phyloP scores from a whole-genome alignment of 176 grass and related monocot species.

The Oryza australiensis region DNA sequence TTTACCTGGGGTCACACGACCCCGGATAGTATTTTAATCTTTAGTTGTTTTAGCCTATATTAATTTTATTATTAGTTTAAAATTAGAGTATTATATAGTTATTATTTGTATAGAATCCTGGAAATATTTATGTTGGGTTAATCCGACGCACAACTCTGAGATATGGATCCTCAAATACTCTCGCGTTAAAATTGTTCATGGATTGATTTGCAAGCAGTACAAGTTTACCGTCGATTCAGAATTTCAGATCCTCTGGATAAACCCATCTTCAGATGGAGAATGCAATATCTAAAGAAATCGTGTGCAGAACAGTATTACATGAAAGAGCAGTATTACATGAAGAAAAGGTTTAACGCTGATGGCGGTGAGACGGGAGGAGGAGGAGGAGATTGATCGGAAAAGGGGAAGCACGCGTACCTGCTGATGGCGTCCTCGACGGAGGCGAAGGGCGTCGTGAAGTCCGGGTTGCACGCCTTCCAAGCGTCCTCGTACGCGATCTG shows the following conservation, averaged over 20 bases:
- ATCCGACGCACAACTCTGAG: no score
- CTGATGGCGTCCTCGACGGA: conserved; percentile 67
- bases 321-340: neutral
- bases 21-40: no score
- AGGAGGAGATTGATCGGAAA: neutral
- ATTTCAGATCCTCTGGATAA: neutral
- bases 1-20: no score
- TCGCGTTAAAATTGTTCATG: neutral
- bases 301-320: no score
- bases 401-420: conserved; percentile 26
- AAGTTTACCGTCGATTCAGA: neutral
- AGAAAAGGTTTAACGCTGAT: neutral
- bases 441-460: conserved; percentile 59
- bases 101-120: no score
- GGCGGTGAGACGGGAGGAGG: neutral
- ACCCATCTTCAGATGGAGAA: neutral
- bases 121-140: no score
- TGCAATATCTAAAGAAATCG: neutral
- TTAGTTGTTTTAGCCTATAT: no score
- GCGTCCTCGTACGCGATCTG: conserved; percentile 67
- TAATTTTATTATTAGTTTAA: no score
- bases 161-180: neutral
- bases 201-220: no score
- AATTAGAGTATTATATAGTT: no score
- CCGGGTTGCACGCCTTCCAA: conserved; percentile 56